phyloP scores from a whole-genome alignment of 148 eudicot species.

The Spergularia bocconei region DNA sequence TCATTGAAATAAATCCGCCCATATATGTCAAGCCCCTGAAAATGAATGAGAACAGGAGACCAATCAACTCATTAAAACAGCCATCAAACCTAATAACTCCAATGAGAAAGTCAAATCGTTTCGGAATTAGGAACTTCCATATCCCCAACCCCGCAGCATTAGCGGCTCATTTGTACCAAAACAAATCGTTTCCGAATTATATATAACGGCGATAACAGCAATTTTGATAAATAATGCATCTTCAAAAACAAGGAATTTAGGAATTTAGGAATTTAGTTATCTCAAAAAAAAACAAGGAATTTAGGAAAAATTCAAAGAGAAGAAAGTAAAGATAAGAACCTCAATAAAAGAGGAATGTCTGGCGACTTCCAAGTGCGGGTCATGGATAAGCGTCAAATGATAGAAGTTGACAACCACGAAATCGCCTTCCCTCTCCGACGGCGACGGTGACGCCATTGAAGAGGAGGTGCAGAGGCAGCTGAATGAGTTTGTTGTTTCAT shows the following conservation, averaged over 20 bases:
- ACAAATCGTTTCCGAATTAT: no score
- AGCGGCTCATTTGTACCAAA: no score
- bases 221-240: no score
- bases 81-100: background rate
- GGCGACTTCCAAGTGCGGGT: conserved; percentile 68
- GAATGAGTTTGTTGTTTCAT: background rate
- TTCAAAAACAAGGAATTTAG: no score
- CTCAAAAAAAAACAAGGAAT: no score
- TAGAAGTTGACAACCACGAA: conserved; percentile 81
- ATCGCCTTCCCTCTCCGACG: conserved; percentile 15
- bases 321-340: conserved; percentile 28
- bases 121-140: background rate
- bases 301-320: no score
- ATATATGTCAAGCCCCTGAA: conserved; percentile 73
- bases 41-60: conserved; percentile 10
- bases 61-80: background rate
- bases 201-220: no score
- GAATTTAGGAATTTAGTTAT: no score
- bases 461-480: conserved; percentile 9
- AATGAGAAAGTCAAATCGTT: background rate
- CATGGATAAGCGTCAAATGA: conserved; percentile 43
- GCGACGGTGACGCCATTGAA: background rate
- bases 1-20: conserved; percentile 89
- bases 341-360: conserved; percentile 66
- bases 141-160: no score